A percentile compares a stretch with the other conserved stretches of the same genome.
phyloP scores from a whole-genome alignment of 2,329 filamentous ascomycete species.

The Didymella glomerata region DNA sequence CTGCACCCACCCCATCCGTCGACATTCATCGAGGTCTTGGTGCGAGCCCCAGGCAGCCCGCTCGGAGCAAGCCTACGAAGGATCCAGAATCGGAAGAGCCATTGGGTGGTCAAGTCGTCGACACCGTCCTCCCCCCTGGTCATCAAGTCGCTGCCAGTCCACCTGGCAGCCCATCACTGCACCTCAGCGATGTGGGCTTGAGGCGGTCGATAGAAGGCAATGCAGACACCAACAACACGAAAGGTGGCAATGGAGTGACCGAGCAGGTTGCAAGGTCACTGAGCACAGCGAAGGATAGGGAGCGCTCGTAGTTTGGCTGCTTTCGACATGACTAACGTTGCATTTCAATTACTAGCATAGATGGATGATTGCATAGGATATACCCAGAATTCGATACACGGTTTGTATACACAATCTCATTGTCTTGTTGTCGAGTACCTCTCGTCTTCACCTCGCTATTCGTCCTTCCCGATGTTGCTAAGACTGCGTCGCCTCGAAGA shows the following conservation, averaged over 20 bases:
- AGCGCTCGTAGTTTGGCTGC: constrained; percentile 14
- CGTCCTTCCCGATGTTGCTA: not conserved
- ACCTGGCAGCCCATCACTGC: constrained; percentile 33
- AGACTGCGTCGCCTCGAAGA: not conserved
- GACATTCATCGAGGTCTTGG: constrained; percentile 54
- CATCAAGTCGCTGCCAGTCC: constrained; percentile 28
- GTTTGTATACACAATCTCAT: constrained; percentile 14
- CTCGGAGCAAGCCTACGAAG: constrained; percentile 24
- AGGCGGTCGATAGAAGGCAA: constrained; percentile 45
- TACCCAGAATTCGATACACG: constrained; percentile 26
- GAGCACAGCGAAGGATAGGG: constrained; percentile 33
- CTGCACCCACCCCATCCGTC: constrained; percentile 30
- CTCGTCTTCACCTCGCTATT: not conserved
- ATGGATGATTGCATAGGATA: constrained; percentile 11
- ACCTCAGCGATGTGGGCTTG: constrained; percentile 41
- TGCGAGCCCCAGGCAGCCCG: constrained; percentile 28
- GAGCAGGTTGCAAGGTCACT: constrained; percentile 47
- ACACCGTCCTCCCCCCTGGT: constrained; percentile 23
- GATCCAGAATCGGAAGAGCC: constrained; percentile 46
- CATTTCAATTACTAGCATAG: constrained; percentile 21
- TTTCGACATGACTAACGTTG: constrained; percentile 4
- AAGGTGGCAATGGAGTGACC: constrained; percentile 36
- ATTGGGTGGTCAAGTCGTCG: constrained; percentile 25
- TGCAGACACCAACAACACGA: constrained; percentile 5
- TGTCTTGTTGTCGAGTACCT: not conserved